Evolutionary conservation across 1,284 basidiomycete species (phyloP).

Genomic region (Tylopilus orsonianus): DNA sequence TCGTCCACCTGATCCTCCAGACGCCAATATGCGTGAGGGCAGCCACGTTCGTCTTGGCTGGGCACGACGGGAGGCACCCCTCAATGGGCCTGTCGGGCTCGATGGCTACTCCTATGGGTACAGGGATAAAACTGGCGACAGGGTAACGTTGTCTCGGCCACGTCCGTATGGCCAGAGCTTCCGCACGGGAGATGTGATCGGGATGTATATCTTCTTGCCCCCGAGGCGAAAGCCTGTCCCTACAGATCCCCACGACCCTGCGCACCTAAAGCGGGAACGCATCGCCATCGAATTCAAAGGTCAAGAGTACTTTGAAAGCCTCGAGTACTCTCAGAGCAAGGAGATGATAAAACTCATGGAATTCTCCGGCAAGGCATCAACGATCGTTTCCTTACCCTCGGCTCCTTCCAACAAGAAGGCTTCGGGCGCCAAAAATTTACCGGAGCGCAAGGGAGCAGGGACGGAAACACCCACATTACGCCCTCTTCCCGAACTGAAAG

Average conservation of each 20-base stretch:
- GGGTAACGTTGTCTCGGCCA: conserved; percentile 82
- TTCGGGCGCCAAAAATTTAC: conserved; percentile 64
- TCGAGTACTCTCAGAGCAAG: conserved; percentile 89
- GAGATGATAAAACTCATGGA: conserved; percentile 92
- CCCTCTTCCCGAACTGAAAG: conserved; percentile 67
- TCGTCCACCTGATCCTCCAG: conserved; percentile 37
- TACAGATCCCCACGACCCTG: conserved; percentile 69
- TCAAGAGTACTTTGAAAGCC: conserved; percentile 94
- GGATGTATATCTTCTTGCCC: conserved; percentile 91
- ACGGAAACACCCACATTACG: conserved; percentile 46
- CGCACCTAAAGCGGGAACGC: conserved; percentile 79
- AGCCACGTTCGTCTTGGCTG: conserved; percentile 90
- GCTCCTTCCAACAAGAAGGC: conserved; percentile 57
- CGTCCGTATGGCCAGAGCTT: conserved; percentile 77
- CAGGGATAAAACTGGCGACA: conserved; percentile 90
- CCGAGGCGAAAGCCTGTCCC: conserved; percentile 53
- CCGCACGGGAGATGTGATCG: conserved; percentile 85
- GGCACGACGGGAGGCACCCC: conserved; percentile 86
- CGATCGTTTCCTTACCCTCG: conserved; percentile 57
- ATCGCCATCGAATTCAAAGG: conserved; percentile 94
- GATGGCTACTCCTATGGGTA: conserved; percentile 94
- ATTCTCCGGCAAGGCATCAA: conserved; percentile 56
- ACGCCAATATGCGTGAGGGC: conserved; percentile 55
- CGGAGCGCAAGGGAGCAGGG: conserved; percentile 40
- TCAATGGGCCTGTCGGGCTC: conserved; percentile 91